Evolutionary conservation across 192 early-diverging fungal species (phyloP).

Genomic region (Coemansia sp.): DNA sequence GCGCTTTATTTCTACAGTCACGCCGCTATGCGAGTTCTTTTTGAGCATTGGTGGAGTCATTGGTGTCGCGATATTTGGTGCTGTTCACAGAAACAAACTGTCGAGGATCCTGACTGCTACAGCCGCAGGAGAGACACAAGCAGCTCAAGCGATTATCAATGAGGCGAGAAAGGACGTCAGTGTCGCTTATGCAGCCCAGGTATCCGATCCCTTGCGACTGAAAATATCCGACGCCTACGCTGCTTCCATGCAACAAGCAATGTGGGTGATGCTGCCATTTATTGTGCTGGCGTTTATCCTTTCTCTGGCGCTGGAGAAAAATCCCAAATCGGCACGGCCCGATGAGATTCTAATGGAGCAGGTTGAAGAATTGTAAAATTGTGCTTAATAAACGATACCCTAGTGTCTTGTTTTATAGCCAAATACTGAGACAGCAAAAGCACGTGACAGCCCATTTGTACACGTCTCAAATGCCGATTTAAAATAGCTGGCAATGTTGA

Average conservation of each 20-base stretch:
- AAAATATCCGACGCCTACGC: constrained; percentile 58
- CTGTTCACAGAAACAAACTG: constrained; percentile 66
- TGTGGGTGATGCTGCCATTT: constrained; percentile 57
- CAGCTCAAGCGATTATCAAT: constrained; percentile 49
- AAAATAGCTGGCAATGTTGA: neutral
- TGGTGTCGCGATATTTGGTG: constrained; percentile 62
- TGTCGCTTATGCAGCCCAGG: constrained; percentile 30
- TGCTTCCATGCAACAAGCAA: constrained; percentile 50
- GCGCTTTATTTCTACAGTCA: constrained; percentile 64
- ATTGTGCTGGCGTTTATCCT: constrained; percentile 52
- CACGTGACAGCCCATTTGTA: constrained; percentile 7
- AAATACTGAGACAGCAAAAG: too few species aligned
- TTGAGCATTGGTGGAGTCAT: constrained; percentile 66
- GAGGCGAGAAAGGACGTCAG: constrained; percentile 54
- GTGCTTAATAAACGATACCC: neutral
- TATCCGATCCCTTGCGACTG: constrained; percentile 34
- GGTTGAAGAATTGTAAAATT: constrained; percentile 1
- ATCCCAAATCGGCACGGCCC: constrained; percentile 8
- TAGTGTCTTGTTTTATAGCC: too few species aligned
- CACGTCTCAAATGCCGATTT: neutral
- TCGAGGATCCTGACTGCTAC: constrained; percentile 24
- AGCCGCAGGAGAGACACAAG: constrained; percentile 22
- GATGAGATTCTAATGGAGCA: constrained; percentile 13
- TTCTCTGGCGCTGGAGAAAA: constrained; percentile 44
- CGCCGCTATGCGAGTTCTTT: constrained; percentile 68